Conservation (phyloP, 805 yeast genomes). For the Candida mattraensis region DNA sequence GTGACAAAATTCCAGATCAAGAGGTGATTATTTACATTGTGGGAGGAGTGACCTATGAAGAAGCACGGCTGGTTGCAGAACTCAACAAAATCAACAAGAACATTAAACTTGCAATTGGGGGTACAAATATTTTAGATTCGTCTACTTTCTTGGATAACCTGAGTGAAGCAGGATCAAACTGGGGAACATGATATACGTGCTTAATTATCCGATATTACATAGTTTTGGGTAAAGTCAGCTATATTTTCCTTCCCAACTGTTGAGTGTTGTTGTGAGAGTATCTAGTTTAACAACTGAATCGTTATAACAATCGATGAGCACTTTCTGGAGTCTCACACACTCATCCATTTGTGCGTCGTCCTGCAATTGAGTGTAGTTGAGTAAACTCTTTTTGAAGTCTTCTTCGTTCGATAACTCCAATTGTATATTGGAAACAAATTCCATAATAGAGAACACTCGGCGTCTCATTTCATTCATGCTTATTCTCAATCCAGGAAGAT, state of each 20-base stretch:
- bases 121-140: conserved; percentile 60
- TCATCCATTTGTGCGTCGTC: conserved; percentile 28
- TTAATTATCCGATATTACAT: too few relatives aligned
- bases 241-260: conserved; percentile 78
- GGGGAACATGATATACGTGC: conserved; percentile 22
- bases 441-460: conserved; percentile 85
- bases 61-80: conserved; percentile 77
- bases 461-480: conserved; percentile 82
- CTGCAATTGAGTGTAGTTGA: conserved; percentile 34
- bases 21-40: conserved; percentile 72
- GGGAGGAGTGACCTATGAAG: conserved; percentile 94
- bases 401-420: conserved; percentile 77
- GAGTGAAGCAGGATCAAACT: conserved; percentile 20
- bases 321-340: conserved; percentile 33
- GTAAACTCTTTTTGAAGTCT: conserved; percentile 43
- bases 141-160: conserved; percentile 36
- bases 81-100: conserved; percentile 57
- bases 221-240: conserved; percentile 34
- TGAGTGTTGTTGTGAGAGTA: conserved; percentile 63
- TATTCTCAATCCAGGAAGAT: conserved; percentile 74
- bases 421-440: conserved; percentile 86
- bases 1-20: conserved; percentile 43
- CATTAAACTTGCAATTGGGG: conserved; percentile 76
- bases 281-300: conserved; percentile 70
- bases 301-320: conserved; percentile 50